These are phyloP conservation scores for Penicillium maclennaniae DNA, from an alignment of 495 filamentous ascomycete genomes.

Conservation along the genomic window DNA sequence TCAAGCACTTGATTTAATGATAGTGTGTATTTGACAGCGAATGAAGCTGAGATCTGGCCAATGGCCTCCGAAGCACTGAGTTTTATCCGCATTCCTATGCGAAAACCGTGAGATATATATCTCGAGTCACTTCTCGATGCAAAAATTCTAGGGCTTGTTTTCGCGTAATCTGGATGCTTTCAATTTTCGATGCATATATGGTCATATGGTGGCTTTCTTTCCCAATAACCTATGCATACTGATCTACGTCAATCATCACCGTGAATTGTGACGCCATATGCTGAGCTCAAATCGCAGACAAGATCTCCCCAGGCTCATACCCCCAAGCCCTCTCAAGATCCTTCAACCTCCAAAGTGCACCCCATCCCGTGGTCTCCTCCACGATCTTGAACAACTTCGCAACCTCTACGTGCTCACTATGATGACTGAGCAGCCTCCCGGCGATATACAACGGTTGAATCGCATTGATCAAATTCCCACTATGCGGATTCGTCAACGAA, in stretches of 20 bases:
- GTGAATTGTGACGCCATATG: too few species aligned
- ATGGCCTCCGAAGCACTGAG: too few species aligned
- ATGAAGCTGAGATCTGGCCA: too few species aligned
- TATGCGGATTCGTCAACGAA: conserved; percentile 40
- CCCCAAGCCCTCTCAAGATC: conserved; percentile 42
- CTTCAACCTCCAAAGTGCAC: conserved; percentile 33
- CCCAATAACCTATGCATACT: background rate
- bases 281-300: conserved; percentile 19
- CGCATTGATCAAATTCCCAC: conserved; percentile 42
- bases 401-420: conserved; percentile 36
- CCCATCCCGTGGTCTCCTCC: conserved; percentile 40
- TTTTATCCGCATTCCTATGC: too few species aligned
- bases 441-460: conserved; percentile 47
- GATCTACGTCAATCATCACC: too few species aligned
- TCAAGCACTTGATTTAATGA: too few species aligned
- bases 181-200: too few species aligned
- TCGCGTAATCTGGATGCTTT: too few species aligned
- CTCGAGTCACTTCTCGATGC: too few species aligned
- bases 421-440: conserved; percentile 37
- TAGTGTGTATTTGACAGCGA: too few species aligned
- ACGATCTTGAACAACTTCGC: conserved; percentile 33
- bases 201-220: background rate
- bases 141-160: too few species aligned
- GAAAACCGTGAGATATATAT: too few species aligned
- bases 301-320: conserved; percentile 29